Conservation (phyloP, 306 rosid genomes). For the Purshia tridentata region DNA sequence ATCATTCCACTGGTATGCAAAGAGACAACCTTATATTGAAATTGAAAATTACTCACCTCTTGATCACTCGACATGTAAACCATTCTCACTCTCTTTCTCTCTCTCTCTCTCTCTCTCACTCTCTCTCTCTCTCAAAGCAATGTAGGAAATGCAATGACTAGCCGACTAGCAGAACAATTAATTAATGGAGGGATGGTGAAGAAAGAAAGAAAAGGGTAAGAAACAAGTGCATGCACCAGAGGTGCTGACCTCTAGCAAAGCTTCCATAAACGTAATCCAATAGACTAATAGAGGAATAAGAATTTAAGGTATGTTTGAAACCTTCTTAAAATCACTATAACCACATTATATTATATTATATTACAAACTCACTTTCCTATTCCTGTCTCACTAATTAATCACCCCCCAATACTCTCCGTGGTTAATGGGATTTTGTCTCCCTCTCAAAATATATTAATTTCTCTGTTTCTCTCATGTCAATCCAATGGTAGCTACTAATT, state of each 20-base stretch:
- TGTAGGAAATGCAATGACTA: background rate
- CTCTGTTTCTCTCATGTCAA: background rate
- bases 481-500: background rate
- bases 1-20: background rate
- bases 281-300: background rate
- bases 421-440: slow-evolving; percentile 41
- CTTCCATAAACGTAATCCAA: background rate
- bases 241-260: slow-evolving; percentile 8
- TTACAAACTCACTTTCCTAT: background rate
- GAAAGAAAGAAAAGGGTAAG: background rate
- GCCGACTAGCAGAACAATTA: slow-evolving; percentile 2
- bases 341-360: background rate
- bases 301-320: slow-evolving; percentile 15
- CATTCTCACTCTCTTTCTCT: background rate
- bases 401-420: slow-evolving; percentile 20
- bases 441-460: background rate
- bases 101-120: background rate
- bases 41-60: slow-evolving; percentile 11
- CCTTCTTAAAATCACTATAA: slow-evolving; percentile 4
- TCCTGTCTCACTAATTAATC: background rate
- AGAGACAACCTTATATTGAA: background rate
- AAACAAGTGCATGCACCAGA: background rate
- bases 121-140: background rate
- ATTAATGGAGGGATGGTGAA: slow-evolving; percentile 12
- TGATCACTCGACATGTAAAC: slow-evolving; percentile 6